phyloP scores from a whole-genome alignment of 2,329 filamentous ascomycete genomes.

The Phialophora macrospora region DNA sequence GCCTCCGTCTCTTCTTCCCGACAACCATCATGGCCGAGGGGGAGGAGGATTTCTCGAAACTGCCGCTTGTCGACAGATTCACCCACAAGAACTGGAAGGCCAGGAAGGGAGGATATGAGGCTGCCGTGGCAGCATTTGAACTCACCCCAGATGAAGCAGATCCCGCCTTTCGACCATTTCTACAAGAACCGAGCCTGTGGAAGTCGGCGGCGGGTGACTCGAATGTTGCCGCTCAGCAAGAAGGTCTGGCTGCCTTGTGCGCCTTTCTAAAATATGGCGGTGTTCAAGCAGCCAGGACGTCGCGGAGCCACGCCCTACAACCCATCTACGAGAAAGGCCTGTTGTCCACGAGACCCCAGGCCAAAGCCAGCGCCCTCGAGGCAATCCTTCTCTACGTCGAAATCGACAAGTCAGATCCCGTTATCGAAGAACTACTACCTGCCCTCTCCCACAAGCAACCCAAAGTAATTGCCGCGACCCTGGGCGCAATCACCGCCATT shows the following conservation, averaged over 20 bases:
- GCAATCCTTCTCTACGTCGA: conserved; percentile 88
- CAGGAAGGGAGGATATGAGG: conserved; percentile 91
- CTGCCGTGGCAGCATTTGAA: conserved; percentile 84
- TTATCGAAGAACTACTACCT: conserved; percentile 89
- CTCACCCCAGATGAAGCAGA: conserved; percentile 82
- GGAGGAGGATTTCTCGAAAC: conserved; percentile 51
- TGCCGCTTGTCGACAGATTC: conserved; percentile 51
- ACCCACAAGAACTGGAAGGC: conserved; percentile 84
- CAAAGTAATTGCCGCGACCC: conserved; percentile 78
- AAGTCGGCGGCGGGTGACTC: conserved; percentile 91
- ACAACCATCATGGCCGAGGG: conserved; percentile 48
- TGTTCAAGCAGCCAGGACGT: conserved; percentile 68
- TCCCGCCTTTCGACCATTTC: conserved; percentile 83
- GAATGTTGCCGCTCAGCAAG: conserved; percentile 95
- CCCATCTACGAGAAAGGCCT: conserved; percentile 91
- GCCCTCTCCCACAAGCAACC: conserved; percentile 85
- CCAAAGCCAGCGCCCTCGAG: conserved; percentile 85
- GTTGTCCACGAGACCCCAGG: conserved; percentile 82
- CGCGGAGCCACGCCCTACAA: conserved; percentile 73
- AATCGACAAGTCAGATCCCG: conserved; percentile 79
- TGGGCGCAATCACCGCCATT: conserved; percentile 78
- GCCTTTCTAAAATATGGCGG: conserved; percentile 92
- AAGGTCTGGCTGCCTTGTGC: conserved; percentile 84
- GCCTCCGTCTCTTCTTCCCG: conserved; percentile 35
- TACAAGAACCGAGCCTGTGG: conserved; percentile 84